Conservation (phyloP, 2,329 filamentous ascomycete genomes). For the Hypoxylon sp. region DNA sequence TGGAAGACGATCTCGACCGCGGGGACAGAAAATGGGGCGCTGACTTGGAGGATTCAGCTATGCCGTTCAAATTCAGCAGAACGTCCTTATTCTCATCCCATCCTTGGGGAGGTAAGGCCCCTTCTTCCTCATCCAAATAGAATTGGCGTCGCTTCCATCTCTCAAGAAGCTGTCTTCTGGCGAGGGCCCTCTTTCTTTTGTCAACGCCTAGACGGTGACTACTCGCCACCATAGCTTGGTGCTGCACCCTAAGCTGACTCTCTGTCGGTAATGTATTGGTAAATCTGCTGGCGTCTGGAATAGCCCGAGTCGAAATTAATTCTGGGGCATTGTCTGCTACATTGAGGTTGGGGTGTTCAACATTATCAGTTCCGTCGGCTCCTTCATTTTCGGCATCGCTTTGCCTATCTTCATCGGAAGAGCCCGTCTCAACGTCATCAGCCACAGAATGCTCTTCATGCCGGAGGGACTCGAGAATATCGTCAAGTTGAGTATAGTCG, state of each 20-base stretch:
- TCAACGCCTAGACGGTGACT: constrained; percentile 57
- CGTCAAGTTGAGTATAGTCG: constrained; percentile 52
- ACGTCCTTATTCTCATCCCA: constrained; percentile 75
- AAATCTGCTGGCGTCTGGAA: constrained; percentile 51
- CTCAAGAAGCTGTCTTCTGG: constrained; percentile 72
- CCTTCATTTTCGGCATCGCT: constrained; percentile 45
- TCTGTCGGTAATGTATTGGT: constrained; percentile 57
- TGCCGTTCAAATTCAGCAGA: constrained; percentile 57
- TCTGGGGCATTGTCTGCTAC: constrained; percentile 19
- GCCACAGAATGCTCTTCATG: constrained; percentile 43
- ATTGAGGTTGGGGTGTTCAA: constrained; percentile 31
- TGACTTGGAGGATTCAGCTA: constrained; percentile 62
- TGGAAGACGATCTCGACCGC: constrained; percentile 81
- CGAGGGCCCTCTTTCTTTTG: constrained; percentile 59
- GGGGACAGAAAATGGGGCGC: constrained; percentile 60
- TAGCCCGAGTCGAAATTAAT: constrained; percentile 17
- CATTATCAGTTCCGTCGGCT: constrained; percentile 40
- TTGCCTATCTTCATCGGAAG: constrained; percentile 51
- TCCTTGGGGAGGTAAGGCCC: constrained; percentile 73
- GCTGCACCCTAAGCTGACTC: constrained; percentile 59
- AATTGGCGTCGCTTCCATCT: constrained; percentile 84
- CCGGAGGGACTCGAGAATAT: constrained; percentile 53
- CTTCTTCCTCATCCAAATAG: constrained; percentile 89
- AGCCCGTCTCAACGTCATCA: constrained; percentile 46
- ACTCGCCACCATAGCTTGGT: constrained; percentile 54